Percentiles rank a stretch among this genome's conserved stretches.
Conservation (phyloP, 257 asterid genomes). For the Przewalskia tangutica region DNA sequence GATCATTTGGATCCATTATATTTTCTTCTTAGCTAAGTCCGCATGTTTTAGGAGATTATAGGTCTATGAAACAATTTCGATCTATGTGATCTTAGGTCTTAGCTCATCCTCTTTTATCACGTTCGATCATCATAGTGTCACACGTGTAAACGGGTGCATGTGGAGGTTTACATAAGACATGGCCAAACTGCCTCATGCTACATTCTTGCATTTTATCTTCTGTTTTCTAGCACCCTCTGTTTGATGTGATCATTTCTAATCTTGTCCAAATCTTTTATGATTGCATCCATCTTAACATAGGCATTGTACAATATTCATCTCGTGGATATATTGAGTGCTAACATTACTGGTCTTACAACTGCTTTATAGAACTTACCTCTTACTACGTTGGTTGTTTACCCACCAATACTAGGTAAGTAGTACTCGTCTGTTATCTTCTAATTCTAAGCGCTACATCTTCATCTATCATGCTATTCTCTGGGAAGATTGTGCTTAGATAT, state of each 20-base stretch:
- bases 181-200: neutral
- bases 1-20: neutral
- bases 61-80: neutral
- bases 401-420: neutral
- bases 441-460: neutral
- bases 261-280: neutral
- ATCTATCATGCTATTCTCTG: neutral
- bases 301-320: neutral
- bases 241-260: neutral
- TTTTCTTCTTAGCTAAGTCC: neutral
- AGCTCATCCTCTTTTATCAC: neutral
- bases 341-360: neutral
- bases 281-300: neutral
- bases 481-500: neutral
- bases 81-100: neutral
- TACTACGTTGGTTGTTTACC: no score
- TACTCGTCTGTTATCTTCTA: neutral
- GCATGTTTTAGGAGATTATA: neutral
- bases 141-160: neutral
- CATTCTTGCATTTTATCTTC: neutral
- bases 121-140: neutral
- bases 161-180: neutral
- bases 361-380: neutral
- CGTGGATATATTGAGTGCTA: neutral
- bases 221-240: neutral